Conservation (phyloP, 345 rosid species). For the Corymbia maculata region DNA sequence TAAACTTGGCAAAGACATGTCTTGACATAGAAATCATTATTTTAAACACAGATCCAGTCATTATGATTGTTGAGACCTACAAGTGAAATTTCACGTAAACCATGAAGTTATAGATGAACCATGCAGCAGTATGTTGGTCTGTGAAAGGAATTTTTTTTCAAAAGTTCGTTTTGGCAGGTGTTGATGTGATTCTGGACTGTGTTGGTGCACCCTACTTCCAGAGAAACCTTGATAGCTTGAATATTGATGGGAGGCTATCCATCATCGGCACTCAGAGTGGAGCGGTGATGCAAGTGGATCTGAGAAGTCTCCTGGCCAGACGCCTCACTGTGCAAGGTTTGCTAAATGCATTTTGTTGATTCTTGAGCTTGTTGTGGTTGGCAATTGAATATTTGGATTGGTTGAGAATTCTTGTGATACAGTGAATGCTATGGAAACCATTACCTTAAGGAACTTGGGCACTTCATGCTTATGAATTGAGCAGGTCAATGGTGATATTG, state of each 20-base stretch:
- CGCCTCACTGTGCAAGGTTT: constrained; percentile 90
- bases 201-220: constrained; percentile 81
- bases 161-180: constrained; percentile 24
- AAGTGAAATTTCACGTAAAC: neutral
- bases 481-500: neutral
- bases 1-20: neutral
- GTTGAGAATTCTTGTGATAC: neutral
- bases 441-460: neutral
- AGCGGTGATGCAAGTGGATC: constrained; percentile 43
- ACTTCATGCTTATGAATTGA: neutral
- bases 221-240: constrained; percentile 67
- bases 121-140: neutral
- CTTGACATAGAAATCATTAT: neutral
- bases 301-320: constrained; percentile 46
- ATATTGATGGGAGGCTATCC: constrained; percentile 78
- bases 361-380: neutral
- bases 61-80: neutral
- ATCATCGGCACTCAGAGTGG: constrained; percentile 72
- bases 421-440: neutral
- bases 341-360: neutral
- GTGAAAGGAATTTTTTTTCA: neutral
- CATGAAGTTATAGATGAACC: neutral
- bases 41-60: neutral
- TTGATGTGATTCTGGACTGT: constrained; percentile 78
- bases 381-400: neutral